Base-by-base conservation (phyloP, 495 filamentous ascomycete genomes). In the Xylaria scruposa region DNA sequence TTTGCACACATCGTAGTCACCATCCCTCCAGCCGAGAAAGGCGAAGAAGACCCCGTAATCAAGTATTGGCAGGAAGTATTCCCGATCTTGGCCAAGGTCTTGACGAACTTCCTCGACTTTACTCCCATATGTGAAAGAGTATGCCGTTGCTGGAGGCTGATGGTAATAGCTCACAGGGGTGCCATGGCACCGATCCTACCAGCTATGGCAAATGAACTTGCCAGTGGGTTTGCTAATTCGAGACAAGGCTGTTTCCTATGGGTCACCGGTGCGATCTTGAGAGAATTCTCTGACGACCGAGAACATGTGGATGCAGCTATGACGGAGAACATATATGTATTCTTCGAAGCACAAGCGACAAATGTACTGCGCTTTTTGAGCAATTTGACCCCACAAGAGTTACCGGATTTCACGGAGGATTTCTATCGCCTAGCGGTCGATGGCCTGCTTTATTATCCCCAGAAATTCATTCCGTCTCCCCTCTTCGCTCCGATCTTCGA, bases 351-450 rank as follows among this genome's bases (percentile, higher is more conserved):
- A 71, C 96, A 99, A 81, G 90, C 93, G 8, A 89, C 91, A 26
- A 92, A 89, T 40, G 97, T 98, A 83, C 87, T 99, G 64, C 90
- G 92, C 29, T 91, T 93, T 73, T 86, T 99, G 82, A 97, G 94
- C 82, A 92, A 95, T 75, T 79, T 97, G 17, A 88, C 91, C 19
- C 93, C 97, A 13, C 88, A 91, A 76, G 94, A 98, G 73, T 86
- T 98, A 13, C 95, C 97, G 12, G 96, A 99, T 82, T 94, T 99
- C 67, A 98, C 98, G 76, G 96, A 99, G 82, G 96, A 99, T 78
- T 99, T 97, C 83, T 99, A 96, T 86, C 94, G 96, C 36, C 88
- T 99, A 17, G 89, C 93, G 5, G 90, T 92, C 15, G 95, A 98
- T 81, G 94, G 94, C 26, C 86, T 97, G 21, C 91, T 97, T 71